Evolutionary conservation across 1,284 basidiomycete genomes (phyloP).

Genomic region (Ganoderma boninense): DNA sequence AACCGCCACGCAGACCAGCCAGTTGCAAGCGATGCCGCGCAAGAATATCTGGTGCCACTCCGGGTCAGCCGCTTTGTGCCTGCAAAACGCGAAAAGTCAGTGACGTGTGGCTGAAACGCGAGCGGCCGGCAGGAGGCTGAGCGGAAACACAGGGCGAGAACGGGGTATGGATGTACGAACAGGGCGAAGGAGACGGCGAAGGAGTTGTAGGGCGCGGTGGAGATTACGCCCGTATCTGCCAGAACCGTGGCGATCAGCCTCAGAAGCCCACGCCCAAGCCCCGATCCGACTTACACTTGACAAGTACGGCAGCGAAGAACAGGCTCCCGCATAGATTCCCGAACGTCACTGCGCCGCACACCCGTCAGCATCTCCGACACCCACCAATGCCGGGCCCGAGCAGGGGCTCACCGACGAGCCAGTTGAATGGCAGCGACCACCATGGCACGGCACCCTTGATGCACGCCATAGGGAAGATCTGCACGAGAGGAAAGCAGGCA

Average conservation of each 20-base stretch:
- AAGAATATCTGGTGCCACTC: conserved; percentile 80
- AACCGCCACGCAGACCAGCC: conserved; percentile 80
- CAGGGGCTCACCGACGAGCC: conserved; percentile 62
- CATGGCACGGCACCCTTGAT: conserved; percentile 68
- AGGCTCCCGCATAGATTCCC: conserved; percentile 78
- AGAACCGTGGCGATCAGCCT: neutral
- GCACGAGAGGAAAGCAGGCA: neutral
- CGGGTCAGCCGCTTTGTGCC: conserved; percentile 70
- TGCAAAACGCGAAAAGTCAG: conserved; percentile 34
- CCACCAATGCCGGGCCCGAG: neutral
- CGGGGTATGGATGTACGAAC: conserved; percentile 46
- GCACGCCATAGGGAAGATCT: conserved; percentile 76
- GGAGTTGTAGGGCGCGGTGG: conserved; percentile 61
- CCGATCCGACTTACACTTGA: conserved; percentile 57
- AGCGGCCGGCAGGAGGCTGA: neutral
- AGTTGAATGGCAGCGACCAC: conserved; percentile 74
- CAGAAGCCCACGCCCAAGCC: conserved; percentile 2
- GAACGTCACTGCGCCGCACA: conserved; percentile 58
- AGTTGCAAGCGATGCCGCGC: conserved; percentile 82
- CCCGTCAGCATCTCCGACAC: neutral
- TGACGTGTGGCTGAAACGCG: neutral
- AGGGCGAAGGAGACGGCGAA: conserved; percentile 62
- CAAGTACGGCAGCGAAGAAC: conserved; percentile 74
- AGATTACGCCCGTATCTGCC: conserved; percentile 62
- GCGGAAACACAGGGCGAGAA: neutral